Conservation (phyloP, 2,329 filamentous ascomycete species). For the Alternaria arbusti region DNA sequence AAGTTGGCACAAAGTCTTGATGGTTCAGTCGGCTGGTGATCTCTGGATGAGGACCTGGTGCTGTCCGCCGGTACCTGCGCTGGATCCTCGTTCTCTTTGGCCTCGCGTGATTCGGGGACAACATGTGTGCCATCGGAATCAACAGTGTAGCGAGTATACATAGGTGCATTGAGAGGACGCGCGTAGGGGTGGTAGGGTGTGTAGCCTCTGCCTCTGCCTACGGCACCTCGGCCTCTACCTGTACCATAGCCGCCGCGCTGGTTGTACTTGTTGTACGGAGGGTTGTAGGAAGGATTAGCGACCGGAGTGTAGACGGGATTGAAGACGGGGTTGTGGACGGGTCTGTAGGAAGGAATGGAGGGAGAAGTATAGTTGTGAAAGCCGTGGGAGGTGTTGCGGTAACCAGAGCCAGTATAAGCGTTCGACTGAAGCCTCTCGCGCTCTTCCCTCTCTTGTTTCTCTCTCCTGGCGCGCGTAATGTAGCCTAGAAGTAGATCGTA, state of each 20-base stretch:
- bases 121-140: constrained; percentile 14
- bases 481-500: constrained; percentile 24
- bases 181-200: constrained; percentile 31
- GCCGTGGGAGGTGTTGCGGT: neutral
- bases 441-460: constrained; percentile 24
- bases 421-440: constrained; percentile 11
- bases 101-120: constrained; percentile 5
- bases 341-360: neutral
- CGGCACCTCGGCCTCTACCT: neutral
- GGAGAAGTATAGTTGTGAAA: neutral
- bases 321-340: neutral
- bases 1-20: constrained; percentile 32
- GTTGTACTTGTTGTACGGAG: neutral
- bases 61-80: constrained; percentile 1
- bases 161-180: constrained; percentile 11
- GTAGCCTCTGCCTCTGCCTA: constrained; percentile 3
- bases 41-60: constrained; percentile 3
- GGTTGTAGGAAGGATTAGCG: neutral
- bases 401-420: constrained; percentile 4
- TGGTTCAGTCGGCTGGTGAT: constrained; percentile 11
- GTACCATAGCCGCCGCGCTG: constrained; percentile 16
- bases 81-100: neutral
- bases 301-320: neutral
- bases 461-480: constrained; percentile 28
- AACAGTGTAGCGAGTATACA: constrained; percentile 16